Percentiles rank a stretch among this genome's conserved stretches.
Conservation (phyloP, 2,329 filamentous ascomycete species). For the Aspergillus aculeatinus region DNA sequence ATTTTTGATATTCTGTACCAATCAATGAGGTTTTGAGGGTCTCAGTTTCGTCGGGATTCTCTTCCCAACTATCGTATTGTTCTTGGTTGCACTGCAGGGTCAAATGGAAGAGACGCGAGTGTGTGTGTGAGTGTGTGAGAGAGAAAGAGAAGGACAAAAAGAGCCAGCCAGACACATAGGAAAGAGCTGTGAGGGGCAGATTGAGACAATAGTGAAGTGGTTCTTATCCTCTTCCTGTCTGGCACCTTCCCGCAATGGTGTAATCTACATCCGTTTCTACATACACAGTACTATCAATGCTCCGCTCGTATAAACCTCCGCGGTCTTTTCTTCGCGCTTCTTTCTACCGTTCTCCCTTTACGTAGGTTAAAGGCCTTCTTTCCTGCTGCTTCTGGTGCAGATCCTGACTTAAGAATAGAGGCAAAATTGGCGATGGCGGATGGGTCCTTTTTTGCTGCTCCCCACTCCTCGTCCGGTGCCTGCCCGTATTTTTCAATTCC, state of each 20-base stretch:
- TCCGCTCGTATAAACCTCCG: not conserved
- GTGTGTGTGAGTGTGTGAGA: too few relatives aligned
- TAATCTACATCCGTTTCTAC: not conserved
- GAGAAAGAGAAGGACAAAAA: not conserved
- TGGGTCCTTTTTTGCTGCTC: conserved; percentile 8
- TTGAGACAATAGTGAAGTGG: not conserved
- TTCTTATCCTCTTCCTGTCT: not conserved
- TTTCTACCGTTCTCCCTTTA: not conserved
- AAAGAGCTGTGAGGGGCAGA: not conserved
- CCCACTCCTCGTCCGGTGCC: conserved; percentile 2
- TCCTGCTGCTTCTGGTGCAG: conserved; percentile 9
- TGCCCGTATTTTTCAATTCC: conserved; percentile 16
- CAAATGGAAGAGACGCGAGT: too few relatives aligned
- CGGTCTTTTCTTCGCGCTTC: not conserved
- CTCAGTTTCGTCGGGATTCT: not conserved
- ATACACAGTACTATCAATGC: not conserved
- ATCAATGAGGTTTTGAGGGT: not conserved
- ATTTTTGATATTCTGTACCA: not conserved
- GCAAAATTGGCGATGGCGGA: conserved; percentile 15
- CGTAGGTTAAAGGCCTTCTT: not conserved
- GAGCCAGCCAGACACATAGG: not conserved
- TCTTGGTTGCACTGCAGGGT: not conserved
- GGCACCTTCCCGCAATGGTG: not conserved
- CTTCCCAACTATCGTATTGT: not conserved
- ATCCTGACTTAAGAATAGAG: conserved; percentile 16